These are phyloP conservation scores for Tolypocladium ophioglossoides DNA, from an alignment of 2,329 filamentous ascomycete genomes.

Conservation along the genomic window DNA sequence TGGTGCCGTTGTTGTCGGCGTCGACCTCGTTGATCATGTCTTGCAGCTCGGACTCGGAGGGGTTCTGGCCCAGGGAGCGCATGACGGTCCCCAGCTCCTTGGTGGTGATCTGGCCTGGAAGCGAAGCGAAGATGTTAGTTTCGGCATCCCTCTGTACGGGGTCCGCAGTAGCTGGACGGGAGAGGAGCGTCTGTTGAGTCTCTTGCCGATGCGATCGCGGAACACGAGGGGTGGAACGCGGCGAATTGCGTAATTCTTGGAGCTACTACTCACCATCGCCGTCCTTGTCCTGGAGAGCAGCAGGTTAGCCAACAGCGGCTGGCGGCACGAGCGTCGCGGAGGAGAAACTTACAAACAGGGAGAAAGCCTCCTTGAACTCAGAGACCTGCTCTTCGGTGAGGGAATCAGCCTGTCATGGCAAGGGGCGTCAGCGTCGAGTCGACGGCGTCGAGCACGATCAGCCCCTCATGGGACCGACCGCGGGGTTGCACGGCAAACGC, in stretches of 20 bases:
- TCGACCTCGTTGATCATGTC: constrained; percentile 95
- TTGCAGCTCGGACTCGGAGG: constrained; percentile 80
- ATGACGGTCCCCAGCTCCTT: constrained; percentile 86
- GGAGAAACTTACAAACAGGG: constrained; percentile 77
- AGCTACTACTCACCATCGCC: constrained; percentile 65
- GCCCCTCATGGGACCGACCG: constrained; percentile 11
- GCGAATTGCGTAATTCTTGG: not conserved
- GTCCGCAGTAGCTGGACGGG: not conserved
- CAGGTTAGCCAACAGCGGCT: not conserved
- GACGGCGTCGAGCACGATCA: constrained; percentile 2
- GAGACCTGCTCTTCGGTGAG: constrained; percentile 99
- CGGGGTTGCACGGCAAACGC: not conserved
- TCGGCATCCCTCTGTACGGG: not conserved
- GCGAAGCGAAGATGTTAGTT: constrained; percentile 1
- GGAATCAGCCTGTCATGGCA: constrained; percentile 67
- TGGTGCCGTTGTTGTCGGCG: constrained; percentile 86
- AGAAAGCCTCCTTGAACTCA: constrained; percentile 99
- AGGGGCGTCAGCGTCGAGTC: constrained; percentile 11
- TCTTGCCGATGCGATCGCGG: not conserved
- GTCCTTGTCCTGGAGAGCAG: constrained; percentile 64
- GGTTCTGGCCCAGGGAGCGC: constrained; percentile 83
- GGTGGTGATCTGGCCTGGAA: constrained; percentile 75
- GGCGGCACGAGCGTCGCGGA: not conserved
- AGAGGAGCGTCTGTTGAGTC: not conserved
- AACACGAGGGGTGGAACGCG: not conserved